Base-by-base conservation (phyloP, 805 yeast genomes). In the Hanseniaspora vineae region DNA sequence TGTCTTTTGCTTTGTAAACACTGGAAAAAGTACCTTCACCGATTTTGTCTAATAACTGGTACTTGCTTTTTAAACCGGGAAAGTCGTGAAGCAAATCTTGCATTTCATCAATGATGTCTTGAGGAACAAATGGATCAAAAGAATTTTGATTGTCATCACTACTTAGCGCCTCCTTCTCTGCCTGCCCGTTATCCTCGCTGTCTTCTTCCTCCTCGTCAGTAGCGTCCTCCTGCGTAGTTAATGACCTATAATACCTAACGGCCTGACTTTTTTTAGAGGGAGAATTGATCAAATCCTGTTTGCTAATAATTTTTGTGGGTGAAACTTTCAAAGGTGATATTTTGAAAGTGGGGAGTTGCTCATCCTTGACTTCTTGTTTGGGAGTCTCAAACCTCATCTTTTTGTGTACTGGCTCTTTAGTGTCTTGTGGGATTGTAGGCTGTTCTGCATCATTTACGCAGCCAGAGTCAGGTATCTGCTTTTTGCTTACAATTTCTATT, bases 21-120 rank as follows among this genome's bases (percentile, higher is more conserved):
- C 76, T 73, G 2, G 95, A 85, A 60, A 90, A 89, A 0, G 97
- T 97, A 9, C 97, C 97, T 58, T 83, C 89, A 0, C 92, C 90
- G 15, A 83, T 66, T 50, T 66, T 63, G 39, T 66, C 70, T 39
- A 64, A 45, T 19, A 68, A 51, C 35, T 56, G 57, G 50, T 68
- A 68, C 12, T 48, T 58, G 47, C 44, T 51, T 18, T 60, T 62
- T 17, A 85, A 62, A 0, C 70, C 70, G 2, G 77, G 76, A 54
- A 85, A 81, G 31, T 76, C 70, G 35, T 66, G 67, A 46, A 74
- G 75, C 11, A 81, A 66, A 45, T 68, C 68, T 39, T 68, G 66
- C 73, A 80, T 77, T 52, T 81, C 87, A 50, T 73, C 78, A 33
- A 73, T 61, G 3, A 77, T 73, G 46, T 75, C 80, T 1, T 68